Conservation (phyloP, 495 filamentous ascomycete genomes). For the Penicillium paradoxum region DNA sequence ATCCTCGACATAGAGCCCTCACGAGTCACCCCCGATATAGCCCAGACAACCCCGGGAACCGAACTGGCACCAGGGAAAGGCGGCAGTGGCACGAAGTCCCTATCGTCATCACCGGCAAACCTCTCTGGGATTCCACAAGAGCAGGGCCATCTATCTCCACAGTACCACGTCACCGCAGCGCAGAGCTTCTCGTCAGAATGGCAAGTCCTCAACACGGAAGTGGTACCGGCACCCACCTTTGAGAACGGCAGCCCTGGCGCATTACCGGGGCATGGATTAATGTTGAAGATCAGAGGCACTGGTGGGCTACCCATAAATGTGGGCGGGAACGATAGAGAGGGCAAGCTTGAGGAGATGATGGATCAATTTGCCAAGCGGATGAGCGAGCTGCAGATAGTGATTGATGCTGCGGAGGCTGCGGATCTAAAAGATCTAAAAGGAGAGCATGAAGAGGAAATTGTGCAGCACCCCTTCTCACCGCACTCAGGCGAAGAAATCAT, state of each 20-base stretch:
- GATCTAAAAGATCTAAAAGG: neutral
- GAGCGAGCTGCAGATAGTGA: constrained; percentile 42
- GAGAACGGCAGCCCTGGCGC: constrained; percentile 41
- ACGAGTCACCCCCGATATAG: neutral
- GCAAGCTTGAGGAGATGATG: constrained; percentile 49
- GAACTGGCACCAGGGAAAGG: constrained; percentile 4
- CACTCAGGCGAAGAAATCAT: neutral
- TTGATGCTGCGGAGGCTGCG: constrained; percentile 30
- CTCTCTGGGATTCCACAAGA: neutral
- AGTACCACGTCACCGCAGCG: constrained; percentile 41
- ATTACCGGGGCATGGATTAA: constrained; percentile 41
- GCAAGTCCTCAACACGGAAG: constrained; percentile 47
- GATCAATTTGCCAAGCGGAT: constrained; percentile 66
- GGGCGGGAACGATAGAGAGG: constrained; percentile 28
- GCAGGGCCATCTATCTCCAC: constrained; percentile 30
- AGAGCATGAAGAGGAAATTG: neutral
- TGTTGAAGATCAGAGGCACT: constrained; percentile 65
- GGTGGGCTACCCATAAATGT: constrained; percentile 26
- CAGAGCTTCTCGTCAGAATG: constrained; percentile 50
- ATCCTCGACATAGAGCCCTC: constrained; percentile 39
- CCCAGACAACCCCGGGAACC: neutral
- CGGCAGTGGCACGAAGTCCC: constrained; percentile 10
- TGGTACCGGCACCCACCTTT: constrained; percentile 55
- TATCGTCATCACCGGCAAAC: constrained; percentile 20
- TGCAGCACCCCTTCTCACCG: neutral